These are phyloP conservation scores for Paecilomyces niveus DNA, from an alignment of 2,329 filamentous ascomycete genomes.

Conservation along the genomic window DNA sequence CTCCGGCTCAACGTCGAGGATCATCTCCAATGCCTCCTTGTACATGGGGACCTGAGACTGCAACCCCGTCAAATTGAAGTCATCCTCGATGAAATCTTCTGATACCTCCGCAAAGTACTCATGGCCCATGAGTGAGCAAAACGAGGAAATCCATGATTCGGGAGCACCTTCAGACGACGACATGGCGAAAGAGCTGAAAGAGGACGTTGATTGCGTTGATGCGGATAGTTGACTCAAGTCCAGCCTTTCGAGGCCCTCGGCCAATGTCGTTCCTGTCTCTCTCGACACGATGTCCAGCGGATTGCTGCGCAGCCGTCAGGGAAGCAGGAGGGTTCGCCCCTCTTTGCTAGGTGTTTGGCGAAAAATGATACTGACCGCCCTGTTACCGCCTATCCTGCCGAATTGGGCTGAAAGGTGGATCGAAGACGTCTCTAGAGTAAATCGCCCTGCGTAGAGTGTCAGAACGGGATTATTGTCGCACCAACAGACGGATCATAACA, in stretches of 20 bases:
- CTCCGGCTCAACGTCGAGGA: slow-evolving; percentile 94
- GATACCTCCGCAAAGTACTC: slow-evolving; percentile 99
- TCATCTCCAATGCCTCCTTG: slow-evolving; percentile 99
- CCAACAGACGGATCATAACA: slow-evolving; percentile 24
- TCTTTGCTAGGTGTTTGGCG: neutral
- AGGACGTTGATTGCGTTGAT: slow-evolving; percentile 33
- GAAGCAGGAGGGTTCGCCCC: neutral
- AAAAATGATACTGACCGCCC: neutral
- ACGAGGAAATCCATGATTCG: slow-evolving; percentile 97
- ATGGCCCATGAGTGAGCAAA: slow-evolving; percentile 90
- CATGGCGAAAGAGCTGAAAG: slow-evolving; percentile 35
- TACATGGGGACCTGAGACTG: slow-evolving; percentile 97
- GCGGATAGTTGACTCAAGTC: slow-evolving; percentile 39
- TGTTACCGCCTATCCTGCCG: neutral
- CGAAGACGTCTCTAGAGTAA: slow-evolving; percentile 2
- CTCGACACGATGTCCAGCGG: slow-evolving; percentile 39
- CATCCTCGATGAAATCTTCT: slow-evolving; percentile 99
- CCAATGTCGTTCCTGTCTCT: slow-evolving; percentile 38
- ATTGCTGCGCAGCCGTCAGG: neutral
- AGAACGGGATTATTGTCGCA: slow-evolving; percentile 10
- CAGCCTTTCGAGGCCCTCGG: slow-evolving; percentile 42
- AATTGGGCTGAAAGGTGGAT: slow-evolving; percentile 2
- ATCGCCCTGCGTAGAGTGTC: slow-evolving; percentile 1
- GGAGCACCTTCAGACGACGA: slow-evolving; percentile 44
- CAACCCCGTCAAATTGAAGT: slow-evolving; percentile 95